Evolutionary conservation across 805 yeast species (phyloP).

Genomic region (Candida rishiriensis): DNA sequence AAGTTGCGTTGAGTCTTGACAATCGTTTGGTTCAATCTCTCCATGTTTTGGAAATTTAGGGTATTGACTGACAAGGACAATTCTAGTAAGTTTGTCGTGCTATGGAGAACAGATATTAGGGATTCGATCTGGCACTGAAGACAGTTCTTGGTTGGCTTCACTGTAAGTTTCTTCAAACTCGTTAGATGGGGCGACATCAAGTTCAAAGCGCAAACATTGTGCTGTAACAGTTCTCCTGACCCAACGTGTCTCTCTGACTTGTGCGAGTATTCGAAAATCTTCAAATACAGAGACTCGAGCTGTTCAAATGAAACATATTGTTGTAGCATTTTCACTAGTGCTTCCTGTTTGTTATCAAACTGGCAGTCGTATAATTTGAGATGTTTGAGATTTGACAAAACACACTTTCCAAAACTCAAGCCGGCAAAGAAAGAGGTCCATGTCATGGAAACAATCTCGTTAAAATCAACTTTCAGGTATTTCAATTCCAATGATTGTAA

Average conservation of each 20-base stretch:
- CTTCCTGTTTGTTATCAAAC: constrained; percentile 16
- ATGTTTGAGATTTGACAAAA: constrained; percentile 11
- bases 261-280: constrained; percentile 26
- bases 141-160: constrained; percentile 26
- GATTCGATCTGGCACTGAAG: constrained; percentile 22
- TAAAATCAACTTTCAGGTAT: constrained; percentile 20
- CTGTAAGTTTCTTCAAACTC: constrained; percentile 13
- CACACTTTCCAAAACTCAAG: not conserved
- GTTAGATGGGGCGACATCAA: constrained; percentile 15
- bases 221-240: not conserved
- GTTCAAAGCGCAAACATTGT: constrained; percentile 6
- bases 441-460: constrained; percentile 18
- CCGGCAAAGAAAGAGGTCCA: constrained; percentile 26
- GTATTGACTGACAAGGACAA: constrained; percentile 19
- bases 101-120: constrained; percentile 9
- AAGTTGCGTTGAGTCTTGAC: constrained; percentile 2
- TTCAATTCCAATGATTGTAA: constrained; percentile 15
- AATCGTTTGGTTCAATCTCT: constrained; percentile 4
- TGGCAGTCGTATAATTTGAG: constrained; percentile 22
- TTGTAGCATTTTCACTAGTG: constrained; percentile 3
- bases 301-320: constrained; percentile 7
- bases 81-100: constrained; percentile 1
- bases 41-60: constrained; percentile 11
- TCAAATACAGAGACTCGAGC: constrained; percentile 10
- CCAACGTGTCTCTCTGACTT: constrained; percentile 13